Percentiles rank a stretch among this genome's conserved stretches.
These are phyloP conservation scores for Plasmopara viticola DNA, from an alignment of 352 stramenopile genomes.

Conservation along the genomic window DNA sequence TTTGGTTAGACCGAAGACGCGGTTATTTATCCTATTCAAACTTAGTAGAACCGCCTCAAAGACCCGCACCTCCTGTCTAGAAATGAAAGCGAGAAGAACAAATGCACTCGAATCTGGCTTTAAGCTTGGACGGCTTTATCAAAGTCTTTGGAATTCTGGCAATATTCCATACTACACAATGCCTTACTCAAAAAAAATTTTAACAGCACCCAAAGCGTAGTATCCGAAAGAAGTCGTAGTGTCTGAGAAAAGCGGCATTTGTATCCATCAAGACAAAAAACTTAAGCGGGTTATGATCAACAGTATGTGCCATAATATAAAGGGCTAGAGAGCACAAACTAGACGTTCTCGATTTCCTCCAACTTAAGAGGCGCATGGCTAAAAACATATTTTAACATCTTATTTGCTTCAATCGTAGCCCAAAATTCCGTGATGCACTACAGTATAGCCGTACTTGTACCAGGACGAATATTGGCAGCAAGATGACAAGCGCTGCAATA, in stretches of 20 bases:
- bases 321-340: too few relatives aligned
- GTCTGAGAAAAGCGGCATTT: constrained; percentile 1
- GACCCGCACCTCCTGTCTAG: background rate
- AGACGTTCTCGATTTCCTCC: too few relatives aligned
- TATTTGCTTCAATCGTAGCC: background rate
- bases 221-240: background rate
- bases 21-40: background rate
- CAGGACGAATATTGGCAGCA: background rate
- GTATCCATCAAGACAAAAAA: background rate
- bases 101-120: background rate
- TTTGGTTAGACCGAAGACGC: background rate
- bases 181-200: background rate
- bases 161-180: background rate
- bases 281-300: constrained; percentile 5
- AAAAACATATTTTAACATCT: background rate
- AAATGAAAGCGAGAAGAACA: background rate
- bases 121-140: background rate
- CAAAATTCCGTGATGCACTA: background rate
- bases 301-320: constrained; percentile 4
- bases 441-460: background rate
- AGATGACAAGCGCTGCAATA: background rate
- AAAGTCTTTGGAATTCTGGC: background rate
- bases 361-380: background rate
- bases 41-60: background rate
- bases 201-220: background rate